Percentiles rank a stretch among this genome's conserved stretches.
phyloP scores from a whole-genome alignment of 2,329 filamentous ascomycete genomes.

The Pseudogymnoascus sp. region DNA sequence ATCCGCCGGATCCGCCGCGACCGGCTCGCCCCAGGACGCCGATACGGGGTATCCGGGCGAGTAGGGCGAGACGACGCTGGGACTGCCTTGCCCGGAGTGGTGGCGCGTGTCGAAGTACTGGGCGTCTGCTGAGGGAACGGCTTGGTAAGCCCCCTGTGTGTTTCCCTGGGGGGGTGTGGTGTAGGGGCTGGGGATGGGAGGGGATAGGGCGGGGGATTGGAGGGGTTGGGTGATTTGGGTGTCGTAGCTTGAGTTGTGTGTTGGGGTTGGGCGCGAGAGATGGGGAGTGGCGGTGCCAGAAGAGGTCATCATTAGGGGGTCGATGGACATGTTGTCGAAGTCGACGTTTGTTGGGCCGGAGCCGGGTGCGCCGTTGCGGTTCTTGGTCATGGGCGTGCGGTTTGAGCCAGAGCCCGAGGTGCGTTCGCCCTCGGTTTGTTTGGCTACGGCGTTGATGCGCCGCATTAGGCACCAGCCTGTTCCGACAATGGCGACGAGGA shows the following conservation, averaged over 20 bases:
- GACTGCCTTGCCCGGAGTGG: constrained; percentile 11
- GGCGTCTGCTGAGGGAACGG: constrained; percentile 17
- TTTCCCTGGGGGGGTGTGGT: constrained; percentile 2
- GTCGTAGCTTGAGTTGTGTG: constrained; percentile 15
- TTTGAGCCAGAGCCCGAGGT: neutral
- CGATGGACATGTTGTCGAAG: constrained; percentile 20
- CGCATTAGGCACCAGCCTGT: constrained; percentile 42
- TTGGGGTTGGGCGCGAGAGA: constrained; percentile 12
- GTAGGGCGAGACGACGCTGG: neutral
- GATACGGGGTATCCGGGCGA: neutral
- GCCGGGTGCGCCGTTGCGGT: neutral
- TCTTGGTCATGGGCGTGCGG: neutral
- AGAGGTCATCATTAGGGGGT: constrained; percentile 23
- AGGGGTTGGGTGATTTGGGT: constrained; percentile 11
- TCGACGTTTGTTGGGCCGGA: constrained; percentile 14
- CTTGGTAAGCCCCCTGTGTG: constrained; percentile 17
- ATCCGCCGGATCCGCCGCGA: too few species aligned
- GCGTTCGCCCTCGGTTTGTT: constrained; percentile 24
- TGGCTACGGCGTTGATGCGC: constrained; percentile 37
- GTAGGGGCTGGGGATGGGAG: constrained; percentile 16
- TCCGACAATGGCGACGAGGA: constrained; percentile 40
- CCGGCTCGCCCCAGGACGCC: neutral
- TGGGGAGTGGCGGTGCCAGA: constrained; percentile 16
- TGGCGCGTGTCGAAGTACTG: constrained; percentile 11
- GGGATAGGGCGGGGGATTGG: constrained; percentile 17